Evolutionary conservation across 257 asterid genomes (phyloP), one percentile per base, ranked within the genome.

Genomic region (Nicotiana tabacum): DNA sequence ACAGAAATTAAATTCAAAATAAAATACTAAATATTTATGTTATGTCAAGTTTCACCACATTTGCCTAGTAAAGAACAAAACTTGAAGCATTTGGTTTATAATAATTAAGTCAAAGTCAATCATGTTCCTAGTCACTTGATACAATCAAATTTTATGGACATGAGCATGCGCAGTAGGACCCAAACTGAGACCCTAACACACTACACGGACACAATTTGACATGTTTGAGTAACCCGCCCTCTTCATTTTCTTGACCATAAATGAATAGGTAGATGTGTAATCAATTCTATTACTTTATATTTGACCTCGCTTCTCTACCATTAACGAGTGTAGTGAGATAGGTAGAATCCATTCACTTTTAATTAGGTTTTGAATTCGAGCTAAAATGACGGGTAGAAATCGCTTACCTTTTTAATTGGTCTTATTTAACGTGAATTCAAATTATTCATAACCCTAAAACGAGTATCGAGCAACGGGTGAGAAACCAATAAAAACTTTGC

Each of bases 81-180:
- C 13, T 12, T 46, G 61, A 51, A 72, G 57, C 79, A 43, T 12
- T 70, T 70, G 78, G 60, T 48, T 74, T 24, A 48, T 74, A 76
- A 76, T 76, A 51, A 51, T 76, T 9, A 76, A 76, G 80, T 76
- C 80, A 76, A 48, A 76, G 43, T 76, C 62, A 27, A 48, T 48
- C 62, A 46, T 48, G 80, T 15, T 74, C 79, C 43, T 51, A 13
- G 16, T 29, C 64, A 27, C 80, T 76, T 27, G 80, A 74, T 74
- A 7, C 62, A 15, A 74, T 76, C 80, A 76, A 51, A 51, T 12
- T 51, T 51, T 8, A 51, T 62, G 30, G 83, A 39, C 76, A 79
- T 13, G 15, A 35, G 76, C 61, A 79, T 61, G 74, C 83, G 61
- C 83, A 39, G 61, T 61, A 39, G 76, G 82, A 79, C 82, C 74